phyloP scores from a whole-genome alignment of 1,139 yeast genomes.

The Williopsis jadinii region DNA sequence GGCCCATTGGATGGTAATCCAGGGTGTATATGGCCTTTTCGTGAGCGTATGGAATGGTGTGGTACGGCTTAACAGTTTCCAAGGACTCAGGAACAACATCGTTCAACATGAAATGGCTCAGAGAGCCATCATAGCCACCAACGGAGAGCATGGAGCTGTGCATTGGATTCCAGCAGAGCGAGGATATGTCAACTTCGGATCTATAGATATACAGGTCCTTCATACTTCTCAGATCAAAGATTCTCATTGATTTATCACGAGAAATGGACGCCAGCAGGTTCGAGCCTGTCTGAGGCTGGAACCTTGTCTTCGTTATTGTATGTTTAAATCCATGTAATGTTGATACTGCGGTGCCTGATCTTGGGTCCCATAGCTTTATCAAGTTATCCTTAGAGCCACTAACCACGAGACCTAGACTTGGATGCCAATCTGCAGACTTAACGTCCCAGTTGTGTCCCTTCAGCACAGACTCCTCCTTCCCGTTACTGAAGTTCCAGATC shows the following conservation, averaged over 20 bases:
- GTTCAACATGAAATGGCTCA: constrained; percentile 69
- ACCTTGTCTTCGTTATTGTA: constrained; percentile 77
- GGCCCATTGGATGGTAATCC: constrained; percentile 93
- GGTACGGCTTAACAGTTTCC: constrained; percentile 42
- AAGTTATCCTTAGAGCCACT: constrained; percentile 92
- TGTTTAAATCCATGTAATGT: constrained; percentile 91
- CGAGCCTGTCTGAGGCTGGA: constrained; percentile 45
- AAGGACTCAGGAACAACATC: constrained; percentile 23
- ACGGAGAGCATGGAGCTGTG: constrained; percentile 76
- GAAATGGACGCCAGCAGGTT: constrained; percentile 80
- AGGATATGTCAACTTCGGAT: constrained; percentile 79
- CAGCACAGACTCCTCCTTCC: constrained; percentile 71
- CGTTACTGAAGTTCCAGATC: constrained; percentile 92
- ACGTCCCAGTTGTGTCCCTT: constrained; percentile 99
- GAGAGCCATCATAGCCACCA: constrained; percentile 86
- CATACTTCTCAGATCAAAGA: constrained; percentile 84
- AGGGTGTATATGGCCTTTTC: constrained; percentile 87
- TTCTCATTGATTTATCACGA: constrained; percentile 80
- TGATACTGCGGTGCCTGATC: constrained; percentile 62
- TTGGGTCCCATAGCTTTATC: constrained; percentile 94
- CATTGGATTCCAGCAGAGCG: constrained; percentile 89
- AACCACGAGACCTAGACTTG: constrained; percentile 73
- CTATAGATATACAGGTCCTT: constrained; percentile 65
- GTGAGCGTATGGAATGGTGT: constrained; percentile 83
- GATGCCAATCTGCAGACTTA: constrained; percentile 96